These are phyloP conservation scores for Aethionema arabicum DNA, from an alignment of 345 rosid genomes.

Conservation along the genomic window DNA sequence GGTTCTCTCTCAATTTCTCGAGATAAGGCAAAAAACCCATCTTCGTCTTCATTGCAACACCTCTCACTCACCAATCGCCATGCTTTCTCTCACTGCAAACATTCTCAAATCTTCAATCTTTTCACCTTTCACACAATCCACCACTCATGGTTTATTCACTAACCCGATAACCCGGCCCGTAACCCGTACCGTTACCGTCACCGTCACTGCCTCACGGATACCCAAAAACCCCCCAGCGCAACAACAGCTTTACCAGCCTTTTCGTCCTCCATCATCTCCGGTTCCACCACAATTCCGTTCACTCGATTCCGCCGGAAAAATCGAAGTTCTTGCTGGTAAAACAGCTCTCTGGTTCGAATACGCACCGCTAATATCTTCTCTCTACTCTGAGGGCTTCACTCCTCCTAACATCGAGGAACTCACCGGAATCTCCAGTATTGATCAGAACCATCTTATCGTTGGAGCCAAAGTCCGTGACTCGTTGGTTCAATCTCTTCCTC, in stretches of 20 bases:
- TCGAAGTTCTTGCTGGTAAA: conserved; percentile 67
- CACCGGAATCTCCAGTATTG: conserved; percentile 81
- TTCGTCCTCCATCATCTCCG: conserved; percentile 83
- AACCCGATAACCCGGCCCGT: conserved; percentile 34
- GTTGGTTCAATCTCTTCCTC: conserved; percentile 51
- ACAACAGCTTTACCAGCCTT: conserved; percentile 71
- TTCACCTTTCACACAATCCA: conserved; percentile 38
- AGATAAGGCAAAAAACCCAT: conserved; percentile 35
- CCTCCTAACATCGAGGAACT: conserved; percentile 64
- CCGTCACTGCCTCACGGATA: conserved; percentile 31
- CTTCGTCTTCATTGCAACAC: conserved; percentile 36
- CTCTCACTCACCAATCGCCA: conserved; percentile 28
- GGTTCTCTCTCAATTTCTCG: neutral
- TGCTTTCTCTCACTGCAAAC: conserved; percentile 37
- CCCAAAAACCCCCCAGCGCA: conserved; percentile 35
- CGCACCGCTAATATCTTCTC: conserved; percentile 76
- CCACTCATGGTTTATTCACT: conserved; percentile 23
- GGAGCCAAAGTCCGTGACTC: conserved; percentile 77
- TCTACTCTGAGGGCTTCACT: conserved; percentile 67
- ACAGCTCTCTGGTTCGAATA: conserved; percentile 84
- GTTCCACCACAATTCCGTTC: conserved; percentile 60
- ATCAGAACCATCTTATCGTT: conserved; percentile 80
- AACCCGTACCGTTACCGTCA: conserved; percentile 8
- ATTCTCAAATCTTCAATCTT: conserved; percentile 38
- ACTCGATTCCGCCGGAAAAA: conserved; percentile 61